phyloP scores from a whole-genome alignment of 2,329 filamentous ascomycete genomes.

The Fusarium domesticum region DNA sequence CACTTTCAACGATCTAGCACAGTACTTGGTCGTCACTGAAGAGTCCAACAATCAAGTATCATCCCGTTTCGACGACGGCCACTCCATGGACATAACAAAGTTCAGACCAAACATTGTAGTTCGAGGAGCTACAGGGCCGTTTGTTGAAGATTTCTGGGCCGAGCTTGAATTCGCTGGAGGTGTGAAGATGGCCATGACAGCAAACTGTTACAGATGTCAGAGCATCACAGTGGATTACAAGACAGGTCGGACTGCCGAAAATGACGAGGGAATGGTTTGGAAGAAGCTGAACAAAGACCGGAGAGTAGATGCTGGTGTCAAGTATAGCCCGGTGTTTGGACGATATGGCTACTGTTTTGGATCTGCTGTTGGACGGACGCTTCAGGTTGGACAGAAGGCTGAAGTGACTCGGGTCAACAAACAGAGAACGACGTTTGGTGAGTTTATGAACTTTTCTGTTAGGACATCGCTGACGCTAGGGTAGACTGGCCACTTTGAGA shows the following conservation, averaged over 20 bases:
- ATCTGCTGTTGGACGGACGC: neutral
- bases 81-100: slow-evolving; percentile 24
- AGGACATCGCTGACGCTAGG: too few species aligned
- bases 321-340: slow-evolving; percentile 27
- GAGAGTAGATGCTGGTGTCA: slow-evolving; percentile 21
- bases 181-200: slow-evolving; percentile 18
- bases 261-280: slow-evolving; percentile 21
- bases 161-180: slow-evolving; percentile 17
- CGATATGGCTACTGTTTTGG: slow-evolving; percentile 26
- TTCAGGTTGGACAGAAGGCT: slow-evolving; percentile 13
- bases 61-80: slow-evolving; percentile 8
- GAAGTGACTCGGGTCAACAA: slow-evolving; percentile 13
- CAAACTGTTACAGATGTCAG: slow-evolving; percentile 25
- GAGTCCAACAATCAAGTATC: slow-evolving; percentile 23
- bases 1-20: slow-evolving; percentile 21
- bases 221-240: slow-evolving; percentile 27
- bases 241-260: slow-evolving; percentile 17
- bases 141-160: slow-evolving; percentile 24
- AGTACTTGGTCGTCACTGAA: slow-evolving; percentile 26
- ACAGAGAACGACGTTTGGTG: slow-evolving; percentile 21
- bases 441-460: neutral
- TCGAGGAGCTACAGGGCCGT: slow-evolving; percentile 15
- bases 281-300: slow-evolving; percentile 27
- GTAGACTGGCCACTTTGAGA: slow-evolving; percentile 23
- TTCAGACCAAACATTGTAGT: slow-evolving; percentile 27